Base-by-base conservation (phyloP, 2,329 filamentous ascomycete genomes). In the Dactylellina drechsleri region DNA sequence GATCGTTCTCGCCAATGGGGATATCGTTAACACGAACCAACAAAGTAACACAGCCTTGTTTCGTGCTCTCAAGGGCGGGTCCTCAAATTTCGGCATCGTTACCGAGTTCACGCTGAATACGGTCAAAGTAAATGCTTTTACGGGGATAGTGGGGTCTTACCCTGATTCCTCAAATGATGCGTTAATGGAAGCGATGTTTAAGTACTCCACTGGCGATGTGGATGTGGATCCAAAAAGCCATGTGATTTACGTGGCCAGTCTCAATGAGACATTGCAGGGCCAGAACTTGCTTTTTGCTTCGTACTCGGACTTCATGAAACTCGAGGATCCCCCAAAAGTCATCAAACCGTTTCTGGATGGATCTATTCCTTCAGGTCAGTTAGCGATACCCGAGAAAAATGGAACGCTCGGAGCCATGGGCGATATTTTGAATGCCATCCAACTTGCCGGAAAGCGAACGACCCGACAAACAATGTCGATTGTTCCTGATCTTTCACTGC, bases 1-100 rank as follows among this genome's bases (percentile, higher is more conserved):
- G 77, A 81, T 88, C 45, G 86, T 89, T 2, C 82, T 87, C 0
- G 83, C 85, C 15, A 82, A 85, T 74, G 84, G 85, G 6, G 79
- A 81, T 3, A 82, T 87, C 50, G 80, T 86, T 45, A 84, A 82
- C 2, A 86, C 84, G 1, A 85, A 82, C 15, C 43, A 52, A 77
- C 78, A 5, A 0, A 78, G 81, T 7, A 81, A 88, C 72, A 71
- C 82, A 0, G 86, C 88, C 66, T 52, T 82, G 3, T 81, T 80
- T 66, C 78, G 77, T 28, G 80, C 79, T 4, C 73, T 82, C 5
- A 81, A 81, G 50, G 80, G 64, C 71, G 79, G 77, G 66, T 78
- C 59, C 47, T 78, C 77, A 56, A 82, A 81, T 54, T 80, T 82
- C 50, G 81, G 80, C 8, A 79, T 82, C 20, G 79, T 81, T 0